Percentiles rank a stretch among this genome's conserved stretches.
Conservation (phyloP, 768 basidiomycete species). For the Boletales sp. region DNA sequence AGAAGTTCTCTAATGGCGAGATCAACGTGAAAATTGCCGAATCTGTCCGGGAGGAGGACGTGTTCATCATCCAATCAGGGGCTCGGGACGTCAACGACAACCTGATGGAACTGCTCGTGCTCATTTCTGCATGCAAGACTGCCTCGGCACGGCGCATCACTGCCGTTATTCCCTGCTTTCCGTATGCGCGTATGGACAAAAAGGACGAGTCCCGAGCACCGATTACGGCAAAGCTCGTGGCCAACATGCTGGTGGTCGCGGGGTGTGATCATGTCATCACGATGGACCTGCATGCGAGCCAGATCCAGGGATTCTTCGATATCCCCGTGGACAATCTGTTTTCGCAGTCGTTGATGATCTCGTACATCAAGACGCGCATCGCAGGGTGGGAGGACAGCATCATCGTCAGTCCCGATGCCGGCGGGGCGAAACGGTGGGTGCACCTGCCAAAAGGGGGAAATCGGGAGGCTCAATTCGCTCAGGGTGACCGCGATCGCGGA, state of each 20-base stretch:
- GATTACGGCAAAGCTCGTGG: conserved; percentile 97
- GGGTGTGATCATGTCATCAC: conserved; percentile 99
- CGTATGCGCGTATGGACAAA: conserved; percentile 96
- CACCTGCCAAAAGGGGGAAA: too few relatives aligned
- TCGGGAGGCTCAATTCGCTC: conserved; percentile 7
- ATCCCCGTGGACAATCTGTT: conserved; percentile 98
- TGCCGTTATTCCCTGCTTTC: conserved; percentile 97
- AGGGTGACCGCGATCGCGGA: conserved; percentile 95
- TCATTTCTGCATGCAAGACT: conserved; percentile 97
- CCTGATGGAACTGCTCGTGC: conserved; percentile 97
- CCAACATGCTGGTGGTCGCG: conserved; percentile 95
- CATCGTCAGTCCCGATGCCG: conserved; percentile 95
- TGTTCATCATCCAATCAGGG: conserved; percentile 96
- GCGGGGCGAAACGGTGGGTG: conserved; percentile 94
- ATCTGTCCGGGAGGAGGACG: conserved; percentile 96
- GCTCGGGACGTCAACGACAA: conserved; percentile 91
- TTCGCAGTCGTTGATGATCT: conserved; percentile 92
- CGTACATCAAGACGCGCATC: conserved; percentile 87
- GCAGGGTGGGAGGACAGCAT: conserved; percentile 84
- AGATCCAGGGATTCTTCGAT: conserved; percentile 99
- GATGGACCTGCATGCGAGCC: conserved; percentile 97
- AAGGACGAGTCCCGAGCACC: conserved; percentile 96
- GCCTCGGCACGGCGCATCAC: conserved; percentile 94
- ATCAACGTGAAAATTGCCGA: conserved; percentile 93
- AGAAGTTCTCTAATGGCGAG: conserved; percentile 94